These are phyloP conservation scores for Stachybotrys elegans DNA, from an alignment of 2,329 filamentous ascomycete species.

Conservation along the genomic window DNA sequence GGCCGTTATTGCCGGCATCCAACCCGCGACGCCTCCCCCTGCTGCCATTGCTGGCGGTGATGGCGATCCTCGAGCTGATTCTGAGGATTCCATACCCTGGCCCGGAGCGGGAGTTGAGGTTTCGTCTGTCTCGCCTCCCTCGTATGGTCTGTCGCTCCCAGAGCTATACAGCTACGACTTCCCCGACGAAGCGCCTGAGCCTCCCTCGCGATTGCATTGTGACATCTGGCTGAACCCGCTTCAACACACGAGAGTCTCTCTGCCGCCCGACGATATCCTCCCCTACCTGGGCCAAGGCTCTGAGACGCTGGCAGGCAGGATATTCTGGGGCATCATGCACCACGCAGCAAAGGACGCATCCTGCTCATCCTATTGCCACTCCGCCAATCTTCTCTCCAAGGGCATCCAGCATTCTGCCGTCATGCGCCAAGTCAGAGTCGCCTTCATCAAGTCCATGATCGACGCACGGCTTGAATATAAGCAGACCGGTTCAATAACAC, in stretches of 20 bases:
- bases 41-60: no score
- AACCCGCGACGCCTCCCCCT: no score
- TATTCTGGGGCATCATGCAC: conserved; percentile 13
- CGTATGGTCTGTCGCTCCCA: no score
- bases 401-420: conserved; percentile 8
- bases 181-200: background rate
- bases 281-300: conserved; percentile 9
- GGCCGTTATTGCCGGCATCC: conserved; percentile 6
- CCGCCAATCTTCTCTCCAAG: conserved; percentile 1
- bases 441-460: conserved; percentile 10
- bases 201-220: conserved; percentile 3
- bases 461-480: conserved; percentile 11
- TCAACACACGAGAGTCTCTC: conserved; percentile 8
- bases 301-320: conserved; percentile 7
- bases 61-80: no score
- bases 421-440: conserved; percentile 3
- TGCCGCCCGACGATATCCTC: conserved; percentile 12
- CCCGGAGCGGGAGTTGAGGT: no score
- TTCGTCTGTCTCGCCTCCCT: no score
- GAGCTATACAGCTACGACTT: no score
- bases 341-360: conserved; percentile 6
- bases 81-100: no score
- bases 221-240: conserved; percentile 10
- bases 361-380: conserved; percentile 2
- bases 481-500: conserved; percentile 7